Conservation (phyloP, 169 alveolate genomes). For the Plasmodium yoelii region DNA sequence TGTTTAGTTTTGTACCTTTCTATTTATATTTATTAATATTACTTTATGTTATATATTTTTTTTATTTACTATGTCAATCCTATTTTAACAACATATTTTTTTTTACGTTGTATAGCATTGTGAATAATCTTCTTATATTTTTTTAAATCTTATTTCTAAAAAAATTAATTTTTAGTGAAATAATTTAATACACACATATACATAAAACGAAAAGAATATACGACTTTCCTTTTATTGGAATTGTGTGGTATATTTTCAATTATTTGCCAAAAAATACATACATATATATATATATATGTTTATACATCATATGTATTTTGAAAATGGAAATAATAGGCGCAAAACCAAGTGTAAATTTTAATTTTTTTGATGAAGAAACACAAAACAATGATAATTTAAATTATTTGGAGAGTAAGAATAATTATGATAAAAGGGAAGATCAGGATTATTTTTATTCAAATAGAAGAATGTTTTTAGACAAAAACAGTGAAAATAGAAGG, state of each 20-base stretch:
- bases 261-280: slow-evolving; percentile 13
- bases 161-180: background rate
- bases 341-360: slow-evolving; percentile 60
- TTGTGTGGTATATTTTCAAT: background rate
- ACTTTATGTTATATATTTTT: background rate
- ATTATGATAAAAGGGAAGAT: slow-evolving; percentile 13
- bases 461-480: slow-evolving; percentile 56
- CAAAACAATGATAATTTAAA: slow-evolving; percentile 24
- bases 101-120: no score
- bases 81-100: slow-evolving; percentile 1
- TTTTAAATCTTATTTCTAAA: slow-evolving; percentile 7
- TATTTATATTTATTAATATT: no score
- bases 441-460: slow-evolving; percentile 31
- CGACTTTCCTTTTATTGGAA: background rate
- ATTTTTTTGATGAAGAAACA: slow-evolving; percentile 27
- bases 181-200: slow-evolving; percentile 14
- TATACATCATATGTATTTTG: background rate
- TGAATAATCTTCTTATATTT: background rate
- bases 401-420: slow-evolving; percentile 12
- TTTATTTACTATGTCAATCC: background rate
- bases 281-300: background rate
- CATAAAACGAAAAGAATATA: no score
- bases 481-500: slow-evolving; percentile 78
- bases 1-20: no score
- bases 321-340: slow-evolving; percentile 59